Conservation (phyloP, 202 grass and related monocot species). For the Brachypodium distachyon region DNA sequence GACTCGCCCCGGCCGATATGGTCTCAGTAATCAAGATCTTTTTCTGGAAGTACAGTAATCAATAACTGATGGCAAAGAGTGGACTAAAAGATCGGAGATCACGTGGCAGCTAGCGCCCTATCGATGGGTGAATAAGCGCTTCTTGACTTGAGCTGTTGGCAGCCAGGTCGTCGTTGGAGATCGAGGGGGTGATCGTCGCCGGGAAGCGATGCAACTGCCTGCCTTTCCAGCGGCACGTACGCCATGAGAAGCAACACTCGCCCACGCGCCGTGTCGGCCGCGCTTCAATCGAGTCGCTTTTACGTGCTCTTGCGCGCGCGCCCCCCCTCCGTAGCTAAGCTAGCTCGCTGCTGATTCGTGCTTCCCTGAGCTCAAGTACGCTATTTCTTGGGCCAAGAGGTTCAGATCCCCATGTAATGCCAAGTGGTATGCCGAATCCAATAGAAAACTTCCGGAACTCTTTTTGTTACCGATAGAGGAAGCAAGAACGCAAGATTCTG, state of each 20-base stretch:
- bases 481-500: slow-evolving; percentile 19
- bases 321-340: not conserved
- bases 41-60: no score
- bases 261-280: slow-evolving; percentile 30
- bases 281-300: slow-evolving; percentile 3
- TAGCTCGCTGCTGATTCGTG: slow-evolving; percentile 8
- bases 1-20: no score
- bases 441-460: not conserved
- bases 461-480: slow-evolving; percentile 38
- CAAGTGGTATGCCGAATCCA: slow-evolving; percentile 27
- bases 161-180: slow-evolving; percentile 12
- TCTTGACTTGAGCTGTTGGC: not conserved
- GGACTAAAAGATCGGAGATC: not conserved
- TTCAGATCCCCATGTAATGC: slow-evolving; percentile 26
- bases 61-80: not conserved
- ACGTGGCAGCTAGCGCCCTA: not conserved
- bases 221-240: slow-evolving; percentile 27
- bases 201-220: slow-evolving; percentile 27
- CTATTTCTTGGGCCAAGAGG: slow-evolving; percentile 22
- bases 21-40: no score
- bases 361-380: not conserved
- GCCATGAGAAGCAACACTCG: slow-evolving; percentile 30
- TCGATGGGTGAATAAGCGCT: not conserved
- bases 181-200: not conserved
- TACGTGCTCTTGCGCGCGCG: not conserved